Base-by-base conservation (phyloP, 2,329 filamentous ascomycete species). In the Colletotrichum chrysophilum region DNA sequence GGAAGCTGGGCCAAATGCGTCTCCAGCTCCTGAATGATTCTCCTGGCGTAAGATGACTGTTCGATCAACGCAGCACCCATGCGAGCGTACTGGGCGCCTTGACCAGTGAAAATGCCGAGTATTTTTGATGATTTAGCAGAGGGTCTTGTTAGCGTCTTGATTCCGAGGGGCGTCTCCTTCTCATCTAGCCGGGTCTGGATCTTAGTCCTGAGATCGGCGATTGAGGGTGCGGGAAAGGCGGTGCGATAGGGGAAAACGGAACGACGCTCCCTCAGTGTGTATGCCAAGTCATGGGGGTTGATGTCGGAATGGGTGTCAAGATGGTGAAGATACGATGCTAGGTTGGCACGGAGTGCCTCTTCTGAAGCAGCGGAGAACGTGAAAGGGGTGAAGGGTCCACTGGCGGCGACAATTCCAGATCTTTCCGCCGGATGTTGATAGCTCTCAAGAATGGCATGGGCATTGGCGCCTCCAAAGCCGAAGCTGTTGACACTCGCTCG, bases 401-500 rank as follows among this genome's bases (percentile, higher is more conserved):
- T 12, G 14, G 7, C 13, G 13, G 12, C n/a, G 10, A 12, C 10
- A 21, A 18, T 32, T 8, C 13, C 21, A 38, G 66, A 14, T 34
- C 16, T 4, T 24, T 16, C 28, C 10, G 32, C 10, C 6, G 28
- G 18, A 10, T 8, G 58, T 7, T 43, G 26, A 24, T 62, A 60
- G 24, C 28, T 36, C 18, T 77, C 76, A 60, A 89, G 73, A 16
- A 88, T 84, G 13, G 81, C 80, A 72, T 89, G 87, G 0, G 83
- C 84, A 74, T 88, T 88, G 13, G 85, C 84, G 32, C 87, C 87
- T 8, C 87, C 87, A 28, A 86, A 88, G 2, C 87, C 87, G 70
- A 88, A 88, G 16, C 82, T 85, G 68, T 77, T 86, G n/a, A 77
- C 72, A 26, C 75, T 75, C 3, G 48, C 73, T 13, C 76, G 52